Conservation (phyloP, 2,329 filamentous ascomycete species). For the Apiospora aurea region DNA sequence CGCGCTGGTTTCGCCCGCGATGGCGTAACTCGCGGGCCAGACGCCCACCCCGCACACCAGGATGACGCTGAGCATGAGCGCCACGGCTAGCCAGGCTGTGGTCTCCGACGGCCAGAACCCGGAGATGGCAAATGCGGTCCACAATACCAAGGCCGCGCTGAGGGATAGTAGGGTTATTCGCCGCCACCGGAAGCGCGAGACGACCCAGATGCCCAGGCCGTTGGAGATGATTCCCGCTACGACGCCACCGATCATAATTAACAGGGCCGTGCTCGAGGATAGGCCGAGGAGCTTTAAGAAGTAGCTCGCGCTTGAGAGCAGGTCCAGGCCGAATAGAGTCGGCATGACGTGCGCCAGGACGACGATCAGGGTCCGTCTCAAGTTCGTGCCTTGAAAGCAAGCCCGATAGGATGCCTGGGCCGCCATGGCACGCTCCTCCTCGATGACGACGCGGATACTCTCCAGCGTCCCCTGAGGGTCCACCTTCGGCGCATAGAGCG, state of each 20-base stretch:
- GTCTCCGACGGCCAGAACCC: slow-evolving; percentile 49
- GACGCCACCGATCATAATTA: slow-evolving; percentile 55
- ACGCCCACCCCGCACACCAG: slow-evolving; percentile 33
- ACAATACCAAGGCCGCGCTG: slow-evolving; percentile 44
- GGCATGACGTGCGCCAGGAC: slow-evolving; percentile 52
- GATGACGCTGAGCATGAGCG: slow-evolving; percentile 53
- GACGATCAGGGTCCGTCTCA: slow-evolving; percentile 50
- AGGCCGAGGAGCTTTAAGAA: slow-evolving; percentile 47
- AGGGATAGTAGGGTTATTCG: slow-evolving; percentile 47
- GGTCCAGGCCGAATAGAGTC: slow-evolving; percentile 52
- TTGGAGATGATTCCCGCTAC: slow-evolving; percentile 54
- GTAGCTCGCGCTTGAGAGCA: slow-evolving; percentile 53
- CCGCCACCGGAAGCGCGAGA: slow-evolving; percentile 50
- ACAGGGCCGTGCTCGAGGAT: slow-evolving; percentile 41
- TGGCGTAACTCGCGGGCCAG: slow-evolving; percentile 43
- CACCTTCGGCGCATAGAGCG: slow-evolving; percentile 52
- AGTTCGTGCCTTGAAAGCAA: slow-evolving; percentile 52
- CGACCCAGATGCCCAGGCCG: slow-evolving; percentile 50
- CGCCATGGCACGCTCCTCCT: slow-evolving; percentile 45
- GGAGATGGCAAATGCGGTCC: slow-evolving; percentile 55
- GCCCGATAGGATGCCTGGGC: slow-evolving; percentile 46
- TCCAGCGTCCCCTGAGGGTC: slow-evolving; percentile 50
- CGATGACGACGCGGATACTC: slow-evolving; percentile 56
- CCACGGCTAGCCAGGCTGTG: slow-evolving; percentile 48
- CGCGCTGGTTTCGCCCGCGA: slow-evolving; percentile 44